These are phyloP conservation scores for Kuraishia floccosa DNA, from an alignment of 805 yeast species.

Conservation along the genomic window DNA sequence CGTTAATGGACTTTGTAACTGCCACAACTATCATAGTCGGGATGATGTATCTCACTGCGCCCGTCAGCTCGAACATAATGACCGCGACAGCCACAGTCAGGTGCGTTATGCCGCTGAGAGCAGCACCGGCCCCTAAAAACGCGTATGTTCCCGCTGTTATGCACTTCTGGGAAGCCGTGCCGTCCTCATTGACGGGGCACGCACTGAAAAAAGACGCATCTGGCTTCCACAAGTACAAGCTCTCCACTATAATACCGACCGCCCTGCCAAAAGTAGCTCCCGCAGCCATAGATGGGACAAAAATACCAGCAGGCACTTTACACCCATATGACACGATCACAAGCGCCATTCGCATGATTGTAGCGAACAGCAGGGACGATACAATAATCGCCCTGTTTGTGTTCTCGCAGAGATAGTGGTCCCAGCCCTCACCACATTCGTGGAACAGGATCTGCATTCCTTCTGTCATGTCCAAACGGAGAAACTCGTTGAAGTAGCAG, in stretches of 20 bases:
- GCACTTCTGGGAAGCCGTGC: conserved; percentile 29
- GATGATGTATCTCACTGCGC: conserved; percentile 81
- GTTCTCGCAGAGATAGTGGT: conserved; percentile 26
- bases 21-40: conserved; percentile 97
- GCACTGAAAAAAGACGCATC: conserved; percentile 19
- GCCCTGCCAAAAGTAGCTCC: conserved; percentile 94
- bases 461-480: conserved; percentile 88
- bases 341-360: conserved; percentile 55
- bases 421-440: conserved; percentile 48
- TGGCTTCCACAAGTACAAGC: conserved; percentile 27
- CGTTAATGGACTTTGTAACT: conserved; percentile 70
- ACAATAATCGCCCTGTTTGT: conserved; percentile 23
- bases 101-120: conserved; percentile 89
- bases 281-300: conserved; percentile 94
- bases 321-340: conserved; percentile 85
- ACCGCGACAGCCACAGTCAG: conserved; percentile 88
- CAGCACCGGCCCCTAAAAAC: conserved; percentile 91
- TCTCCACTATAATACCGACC: conserved; percentile 63
- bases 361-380: conserved; percentile 54
- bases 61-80: conserved; percentile 93
- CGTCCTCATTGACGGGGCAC: conserved; percentile 24
- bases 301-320: conserved; percentile 94
- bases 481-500: conserved; percentile 75
- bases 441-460: conserved; percentile 84
- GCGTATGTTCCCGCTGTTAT: conserved; percentile 94